Base-by-base conservation (phyloP, 352 stramenopile genomes). In the Peronospora tabacina region DNA sequence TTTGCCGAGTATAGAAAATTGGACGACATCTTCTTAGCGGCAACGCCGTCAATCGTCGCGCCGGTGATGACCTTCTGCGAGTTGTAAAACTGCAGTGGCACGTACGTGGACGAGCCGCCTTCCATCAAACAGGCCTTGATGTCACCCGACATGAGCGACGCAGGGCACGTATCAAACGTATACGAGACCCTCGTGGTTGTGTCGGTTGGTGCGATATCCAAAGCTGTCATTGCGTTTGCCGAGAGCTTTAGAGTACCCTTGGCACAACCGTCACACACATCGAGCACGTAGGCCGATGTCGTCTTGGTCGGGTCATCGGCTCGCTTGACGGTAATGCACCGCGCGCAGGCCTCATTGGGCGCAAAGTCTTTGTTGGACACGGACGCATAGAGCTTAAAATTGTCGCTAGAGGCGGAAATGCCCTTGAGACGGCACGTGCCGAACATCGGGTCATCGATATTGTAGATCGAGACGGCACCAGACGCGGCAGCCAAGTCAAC, bases 121-220 rank as follows among this genome's bases (percentile, higher is more conserved):
- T 92, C 82, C 79, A 90, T 90, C 5, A 90, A 54, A 52, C 82
- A 92, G 34, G 79, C 82, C 51, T 82, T 80, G 22, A 92, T 75
- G 49, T 84, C 69, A 8, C 82, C 82, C n/a, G 71, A 60, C 45
- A 86, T 55, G 35, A 88, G 68, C 13, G 62, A 58, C 24, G 61
- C 44, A 2, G 82, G 77, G 48, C 82, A 92, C 37, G 50, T 72
- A 10, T 71, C 49, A 28, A 80, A 87, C 61, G 72, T 63, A 65
- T 82, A 90, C 41, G 67, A 63, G 10, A 83, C 73, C 7, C 60
- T 70, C n/a, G 63, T 68, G 42, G 59, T 70, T 3, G 35, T 34
- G 46, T 54, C 53, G 24, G 75, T 86, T 12, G 65, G 45, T 55
- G 76, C 68, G 9, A 68, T 55, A 33, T 77, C 66, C 13, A 89